Evolutionary conservation across 148 eudicot species (phyloP).

Genomic region (Fagopyrum homotropicum): DNA sequence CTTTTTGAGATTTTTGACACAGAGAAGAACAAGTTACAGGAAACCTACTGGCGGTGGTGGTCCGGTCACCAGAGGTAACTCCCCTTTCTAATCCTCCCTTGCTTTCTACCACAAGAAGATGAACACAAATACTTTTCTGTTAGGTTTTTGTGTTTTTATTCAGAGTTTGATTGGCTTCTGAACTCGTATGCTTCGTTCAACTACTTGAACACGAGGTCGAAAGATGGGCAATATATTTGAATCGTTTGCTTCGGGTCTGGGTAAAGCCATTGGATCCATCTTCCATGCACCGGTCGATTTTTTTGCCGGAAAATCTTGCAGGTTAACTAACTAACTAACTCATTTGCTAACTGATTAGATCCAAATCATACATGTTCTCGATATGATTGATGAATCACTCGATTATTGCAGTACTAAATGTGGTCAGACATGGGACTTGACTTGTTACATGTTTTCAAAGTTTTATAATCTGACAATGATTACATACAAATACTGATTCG

Average conservation of each 20-base stretch:
- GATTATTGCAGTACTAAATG: slow-evolving; percentile 2
- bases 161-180: no score
- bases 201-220: background rate
- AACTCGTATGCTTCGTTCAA: background rate
- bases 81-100: no score
- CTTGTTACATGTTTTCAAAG: slow-evolving; percentile 8
- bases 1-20: no score
- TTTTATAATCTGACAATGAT: no score
- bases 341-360: background rate
- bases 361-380: background rate
- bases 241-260: slow-evolving; percentile 4
- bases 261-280: slow-evolving; percentile 7
- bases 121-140: no score
- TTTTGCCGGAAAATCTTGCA: slow-evolving; percentile 3
- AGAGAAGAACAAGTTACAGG: no score
- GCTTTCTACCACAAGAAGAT: no score
- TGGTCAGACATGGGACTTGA: slow-evolving; percentile 14
- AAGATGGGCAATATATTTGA: background rate
- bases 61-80: no score
- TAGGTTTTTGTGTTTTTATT: no score
- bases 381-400: background rate
- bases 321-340: background rate
- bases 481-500: no score
- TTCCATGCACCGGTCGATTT: slow-evolving; percentile 8
- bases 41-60: no score